Base-by-base conservation (phyloP, 441 rosid species). In the Viola pubescens region DNA sequence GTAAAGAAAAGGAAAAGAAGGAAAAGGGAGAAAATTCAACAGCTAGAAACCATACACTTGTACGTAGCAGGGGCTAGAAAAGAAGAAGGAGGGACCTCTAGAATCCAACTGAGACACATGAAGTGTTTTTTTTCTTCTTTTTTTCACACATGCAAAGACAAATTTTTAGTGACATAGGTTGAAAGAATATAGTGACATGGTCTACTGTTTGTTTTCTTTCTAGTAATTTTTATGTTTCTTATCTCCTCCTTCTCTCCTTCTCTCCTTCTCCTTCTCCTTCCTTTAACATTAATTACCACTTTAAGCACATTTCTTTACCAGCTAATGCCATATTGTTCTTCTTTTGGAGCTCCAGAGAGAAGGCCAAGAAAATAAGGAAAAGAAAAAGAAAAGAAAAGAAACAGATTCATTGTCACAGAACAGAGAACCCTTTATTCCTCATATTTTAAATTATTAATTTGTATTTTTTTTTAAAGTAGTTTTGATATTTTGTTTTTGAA, bases 131-230 rank as follows among this genome's bases (percentile, higher is more conserved):
- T 16, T 16, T 16, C 19, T 16, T 16, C 19, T 43, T 9, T 49
- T 38, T 59, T 55, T 10, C 51, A 52, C 19, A 16, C 19, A 16
- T 16, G 19, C 19, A 54, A 68, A 62, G 80, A 71, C 76, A 16
- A 79, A 68, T 52, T 42, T 59, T 62, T 60, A 16, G 19, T 52
- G 65, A 63, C 79, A 73, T 59, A 68, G 70, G 64, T 65, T 52
- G 51, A 7, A 54, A 16, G 19, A 66, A 67, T 57, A 44, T 51
- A 45, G 54, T 58, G 52, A 59, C 63, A 16, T 16, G 19, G 19
- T 16, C 19, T 16, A 16, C 1, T 16, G 19, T 16, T 16, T 16
- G 19, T 16, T 16, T 16, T 16, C 19, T 16, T 3, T 56, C 34
- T 16, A 16, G 19, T 51, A 56, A 39, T 64, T 74, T 69, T 67